A percentile compares a stretch with the other conserved stretches of the same genome.
These are phyloP conservation scores for Brassica cretica DNA, from an alignment of 345 rosid species.

Conservation along the genomic window DNA sequence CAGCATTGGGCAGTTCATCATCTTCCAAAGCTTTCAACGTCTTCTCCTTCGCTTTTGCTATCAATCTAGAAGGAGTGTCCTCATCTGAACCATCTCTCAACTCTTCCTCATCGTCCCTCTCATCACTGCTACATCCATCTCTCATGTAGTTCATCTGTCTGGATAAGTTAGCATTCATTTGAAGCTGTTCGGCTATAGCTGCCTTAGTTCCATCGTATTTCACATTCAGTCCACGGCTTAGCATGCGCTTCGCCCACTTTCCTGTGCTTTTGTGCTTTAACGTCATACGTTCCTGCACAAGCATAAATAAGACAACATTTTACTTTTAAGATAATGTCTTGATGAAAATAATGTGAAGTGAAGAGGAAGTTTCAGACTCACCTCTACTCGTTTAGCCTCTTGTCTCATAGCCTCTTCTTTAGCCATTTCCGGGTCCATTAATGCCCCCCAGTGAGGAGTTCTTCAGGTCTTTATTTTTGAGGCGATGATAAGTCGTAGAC, in stretches of 20 bases:
- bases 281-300: constrained; percentile 76
- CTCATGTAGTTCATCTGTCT: no score
- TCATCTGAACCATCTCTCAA: constrained; percentile 43
- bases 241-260: constrained; percentile 77
- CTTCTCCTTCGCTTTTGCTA: constrained; percentile 70
- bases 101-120: no score
- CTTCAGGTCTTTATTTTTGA: constrained; percentile 62
- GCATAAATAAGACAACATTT: constrained; percentile 15
- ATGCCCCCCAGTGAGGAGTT: constrained; percentile 49
- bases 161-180: no score
- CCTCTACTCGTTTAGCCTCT: constrained; percentile 81
- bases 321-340: background rate
- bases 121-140: no score
- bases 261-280: constrained; percentile 78
- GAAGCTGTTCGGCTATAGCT: no score
- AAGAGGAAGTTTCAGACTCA: constrained; percentile 36
- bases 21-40: constrained; percentile 66
- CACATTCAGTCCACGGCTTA: constrained; percentile 65
- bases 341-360: background rate
- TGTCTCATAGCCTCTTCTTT: constrained; percentile 79
- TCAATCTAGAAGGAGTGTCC: constrained; percentile 54
- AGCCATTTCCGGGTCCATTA: constrained; percentile 80
- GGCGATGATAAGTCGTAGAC: constrained; percentile 54
- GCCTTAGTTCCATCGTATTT: constrained; percentile 72
- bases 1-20: constrained; percentile 63